Evolutionary conservation across 2,329 filamentous ascomycete species (phyloP).

Genomic region (Ceratocystis colombiana): DNA sequence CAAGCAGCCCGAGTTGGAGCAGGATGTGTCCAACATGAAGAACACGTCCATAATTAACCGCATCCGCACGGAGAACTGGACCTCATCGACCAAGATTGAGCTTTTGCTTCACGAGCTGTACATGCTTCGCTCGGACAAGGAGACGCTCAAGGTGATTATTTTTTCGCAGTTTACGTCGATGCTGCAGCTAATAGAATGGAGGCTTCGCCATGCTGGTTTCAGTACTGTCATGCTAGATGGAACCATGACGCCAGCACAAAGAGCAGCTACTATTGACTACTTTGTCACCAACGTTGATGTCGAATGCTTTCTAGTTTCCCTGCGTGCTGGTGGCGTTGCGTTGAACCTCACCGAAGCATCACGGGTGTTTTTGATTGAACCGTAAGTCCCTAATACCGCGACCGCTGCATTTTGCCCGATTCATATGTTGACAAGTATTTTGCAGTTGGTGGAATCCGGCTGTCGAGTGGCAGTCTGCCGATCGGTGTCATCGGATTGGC

Average conservation of each 20-base stretch:
- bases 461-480: conserved; percentile 97
- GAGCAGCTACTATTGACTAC: conserved; percentile 86
- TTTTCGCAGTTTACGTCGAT: conserved; percentile 97
- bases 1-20: conserved; percentile 89
- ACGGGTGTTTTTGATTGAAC: conserved; percentile 90
- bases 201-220: conserved; percentile 88
- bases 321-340: conserved; percentile 93
- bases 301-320: conserved; percentile 88
- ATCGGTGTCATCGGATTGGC: conserved; percentile 88
- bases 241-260: conserved; percentile 88
- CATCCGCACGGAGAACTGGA: conserved; percentile 99
- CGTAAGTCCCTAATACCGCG: conserved; percentile 48
- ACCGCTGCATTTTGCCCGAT: not conserved
- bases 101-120: conserved; percentile 90
- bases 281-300: conserved; percentile 94
- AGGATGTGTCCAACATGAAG: conserved; percentile 66
- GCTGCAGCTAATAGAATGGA: conserved; percentile 95
- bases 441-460: conserved; percentile 96
- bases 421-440: conserved; percentile 11
- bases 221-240: conserved; percentile 97
- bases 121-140: conserved; percentile 80
- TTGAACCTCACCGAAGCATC: conserved; percentile 92
- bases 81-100: conserved; percentile 95
- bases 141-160: conserved; percentile 92
- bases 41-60: conserved; percentile 97